A percentile compares a stretch with the other conserved stretches of the same genome.
These are phyloP conservation scores for Marchantia polymorpha DNA, from an alignment of 225 moss, liverwort and hornwort genomes.

Conservation along the genomic window DNA sequence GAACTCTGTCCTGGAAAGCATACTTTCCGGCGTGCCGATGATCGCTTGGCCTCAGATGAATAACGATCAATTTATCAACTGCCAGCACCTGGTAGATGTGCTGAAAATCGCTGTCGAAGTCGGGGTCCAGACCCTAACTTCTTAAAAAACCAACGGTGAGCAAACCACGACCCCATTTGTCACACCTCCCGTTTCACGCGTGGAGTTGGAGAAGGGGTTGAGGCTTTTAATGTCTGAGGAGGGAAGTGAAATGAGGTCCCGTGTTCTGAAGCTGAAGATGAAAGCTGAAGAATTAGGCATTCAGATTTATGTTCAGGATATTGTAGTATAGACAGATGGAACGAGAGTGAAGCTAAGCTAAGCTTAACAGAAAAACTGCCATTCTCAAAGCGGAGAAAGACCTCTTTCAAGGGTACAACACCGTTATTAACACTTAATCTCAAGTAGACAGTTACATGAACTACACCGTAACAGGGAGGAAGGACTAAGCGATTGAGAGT, in stretches of 20 bases:
- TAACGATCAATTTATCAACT: conserved; percentile 34
- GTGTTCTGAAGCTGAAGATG: conserved; percentile 4
- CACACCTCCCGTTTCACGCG: neutral
- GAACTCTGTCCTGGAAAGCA: conserved; percentile 42
- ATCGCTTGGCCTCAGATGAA: conserved; percentile 33
- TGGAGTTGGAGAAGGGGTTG: conserved; percentile 29
- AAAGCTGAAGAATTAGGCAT: too few relatives aligned
- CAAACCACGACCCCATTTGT: too few relatives aligned
- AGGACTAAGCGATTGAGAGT: too few relatives aligned
- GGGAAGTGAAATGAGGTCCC: conserved; percentile 24
- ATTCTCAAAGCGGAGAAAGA: too few relatives aligned
- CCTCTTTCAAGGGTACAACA: too few relatives aligned
- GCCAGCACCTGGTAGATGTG: conserved; percentile 28
- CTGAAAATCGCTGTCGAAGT: conserved; percentile 23
- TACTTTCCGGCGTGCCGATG: conserved; percentile 36
- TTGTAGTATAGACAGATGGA: too few relatives aligned
- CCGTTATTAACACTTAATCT: too few relatives aligned
- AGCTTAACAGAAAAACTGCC: too few relatives aligned
- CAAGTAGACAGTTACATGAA: too few relatives aligned
- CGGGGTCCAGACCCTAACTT: neutral
- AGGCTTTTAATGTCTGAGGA: conserved; percentile 28
- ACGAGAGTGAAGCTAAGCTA: too few relatives aligned
- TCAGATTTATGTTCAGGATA: too few relatives aligned
- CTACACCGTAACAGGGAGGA: too few relatives aligned
- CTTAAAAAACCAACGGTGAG: neutral